Conservation (phyloP, 2,329 filamentous ascomycete genomes). For the Chaetomium sp. region DNA sequence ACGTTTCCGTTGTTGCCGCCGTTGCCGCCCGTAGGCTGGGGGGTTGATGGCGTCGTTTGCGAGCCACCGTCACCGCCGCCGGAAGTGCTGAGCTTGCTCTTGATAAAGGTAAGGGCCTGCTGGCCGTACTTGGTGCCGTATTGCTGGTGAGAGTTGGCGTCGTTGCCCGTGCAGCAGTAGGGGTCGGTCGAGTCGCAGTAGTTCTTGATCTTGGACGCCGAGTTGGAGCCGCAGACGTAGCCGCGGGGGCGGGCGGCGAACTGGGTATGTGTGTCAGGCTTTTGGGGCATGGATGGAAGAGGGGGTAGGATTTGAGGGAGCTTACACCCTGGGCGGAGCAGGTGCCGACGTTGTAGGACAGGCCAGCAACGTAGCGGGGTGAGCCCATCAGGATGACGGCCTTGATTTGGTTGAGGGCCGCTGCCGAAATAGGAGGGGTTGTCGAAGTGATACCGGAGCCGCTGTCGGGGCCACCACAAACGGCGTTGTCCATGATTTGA, state of each 20-base stretch:
- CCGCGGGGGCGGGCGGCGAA: conserved; percentile 59
- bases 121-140: conserved; percentile 60
- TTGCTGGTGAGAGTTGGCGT: conserved; percentile 56
- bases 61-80: conserved; percentile 15
- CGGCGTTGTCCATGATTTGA: conserved; percentile 64
- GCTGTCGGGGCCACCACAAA: conserved; percentile 59
- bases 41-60: conserved; percentile 18
- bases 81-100: conserved; percentile 39
- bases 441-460: conserved; percentile 51
- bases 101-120: conserved; percentile 58
- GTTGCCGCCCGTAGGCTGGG: conserved; percentile 12
- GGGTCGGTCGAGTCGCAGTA: conserved; percentile 64
- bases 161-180: conserved; percentile 63
- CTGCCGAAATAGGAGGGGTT: conserved; percentile 47
- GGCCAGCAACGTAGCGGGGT: conserved; percentile 56
- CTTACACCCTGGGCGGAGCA: conserved; percentile 61
- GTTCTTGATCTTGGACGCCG: conserved; percentile 57
- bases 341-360: conserved; percentile 63
- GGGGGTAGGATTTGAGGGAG: conserved; percentile 24
- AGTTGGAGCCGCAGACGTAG: conserved; percentile 51
- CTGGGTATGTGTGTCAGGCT: conserved; percentile 38
- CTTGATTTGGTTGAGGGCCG: conserved; percentile 57
- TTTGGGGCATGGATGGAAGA: background rate
- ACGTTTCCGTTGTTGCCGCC: conserved; percentile 20
- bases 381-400: conserved; percentile 65